Base-by-base conservation (phyloP, 345 rosid species). In the Cardiospermum halicacabum region DNA sequence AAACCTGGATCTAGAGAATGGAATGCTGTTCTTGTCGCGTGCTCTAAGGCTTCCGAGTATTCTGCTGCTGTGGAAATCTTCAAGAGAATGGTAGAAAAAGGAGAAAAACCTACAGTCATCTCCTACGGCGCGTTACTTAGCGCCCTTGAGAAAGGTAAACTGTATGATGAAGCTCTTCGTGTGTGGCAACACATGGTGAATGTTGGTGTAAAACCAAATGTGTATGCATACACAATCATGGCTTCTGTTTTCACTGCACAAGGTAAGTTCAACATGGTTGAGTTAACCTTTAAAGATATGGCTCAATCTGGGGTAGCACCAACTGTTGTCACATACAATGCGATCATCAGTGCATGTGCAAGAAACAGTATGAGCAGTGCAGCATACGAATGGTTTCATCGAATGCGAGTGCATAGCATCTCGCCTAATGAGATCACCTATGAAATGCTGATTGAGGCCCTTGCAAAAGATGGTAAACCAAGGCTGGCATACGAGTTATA, bases 141-240 rank as follows among this genome's bases (percentile, higher is more conserved):
- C 56, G 96, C 88, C 21, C 86, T 93, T 22, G 97, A 93, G 77
- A 93, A 90, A 77, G 98, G 94, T 58, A 82, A 84, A 65, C 83
- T 88, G 40, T 88, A 93, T 5, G 91, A 85, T 13, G 97, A 93
- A 66, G 98, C 86, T 60, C 77, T 82, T 63, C 77, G 81, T 10
- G 94, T 93, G 63, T 93, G 96, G 97, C 81, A 93, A 69, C 98
- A 90, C 81, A 93, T 93, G 97, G 76, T 82, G 30, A 90, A 85
- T 70, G 82, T 93, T 4, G 90, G 89, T 19, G 74, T 88, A 15
- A 72, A 81, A 74, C 92, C 96, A 1, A 90, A 93, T 63, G 49
- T 82, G 36, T 81, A 88, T 53, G 91, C 88, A 0, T 93, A 86
- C 76, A 93, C 98, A 1, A 90, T 77, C n/a, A 81, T 93, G 97